Evolutionary conservation across 2,329 filamentous ascomycete species (phyloP).

Genomic region (Fusarium mundagurra): DNA sequence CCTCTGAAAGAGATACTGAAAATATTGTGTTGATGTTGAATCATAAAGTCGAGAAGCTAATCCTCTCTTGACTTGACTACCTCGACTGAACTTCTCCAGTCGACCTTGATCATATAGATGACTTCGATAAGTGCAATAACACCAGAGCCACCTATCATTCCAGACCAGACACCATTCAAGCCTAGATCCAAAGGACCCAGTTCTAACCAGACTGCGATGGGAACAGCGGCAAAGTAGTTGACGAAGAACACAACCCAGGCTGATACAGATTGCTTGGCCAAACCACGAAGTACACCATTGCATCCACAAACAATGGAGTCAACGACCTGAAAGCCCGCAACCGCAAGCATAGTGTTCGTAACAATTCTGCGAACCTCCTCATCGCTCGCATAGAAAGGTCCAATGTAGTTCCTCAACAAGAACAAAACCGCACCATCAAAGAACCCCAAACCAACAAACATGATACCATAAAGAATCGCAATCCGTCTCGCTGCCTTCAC

Average conservation of each 20-base stretch:
- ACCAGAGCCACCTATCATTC: constrained; percentile 10
- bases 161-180: constrained; percentile 24
- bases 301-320: constrained; percentile 25
- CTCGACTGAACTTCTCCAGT: constrained; percentile 19
- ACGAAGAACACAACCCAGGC: constrained; percentile 27
- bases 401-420: constrained; percentile 1
- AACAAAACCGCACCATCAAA: constrained; percentile 18
- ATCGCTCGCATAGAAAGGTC: constrained; percentile 18
- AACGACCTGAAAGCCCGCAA: constrained; percentile 13
- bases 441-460: constrained; percentile 12
- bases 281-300: constrained; percentile 21
- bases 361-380: constrained; percentile 5
- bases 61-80: constrained; percentile 19
- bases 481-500: constrained; percentile 2
- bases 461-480: constrained; percentile 13
- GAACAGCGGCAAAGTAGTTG: constrained; percentile 30
- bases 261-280: constrained; percentile 22
- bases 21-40: background rate
- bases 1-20: too few species aligned
- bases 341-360: constrained; percentile 3
- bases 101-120: constrained; percentile 20
- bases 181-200: constrained; percentile 7
- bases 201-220: constrained; percentile 20
- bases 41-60: background rate
- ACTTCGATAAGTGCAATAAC: constrained; percentile 11